Percentiles rank a stretch among this genome's conserved stretches.
Conservation (phyloP, 164 flowering plant species). For the Houttuynia cordata region DNA sequence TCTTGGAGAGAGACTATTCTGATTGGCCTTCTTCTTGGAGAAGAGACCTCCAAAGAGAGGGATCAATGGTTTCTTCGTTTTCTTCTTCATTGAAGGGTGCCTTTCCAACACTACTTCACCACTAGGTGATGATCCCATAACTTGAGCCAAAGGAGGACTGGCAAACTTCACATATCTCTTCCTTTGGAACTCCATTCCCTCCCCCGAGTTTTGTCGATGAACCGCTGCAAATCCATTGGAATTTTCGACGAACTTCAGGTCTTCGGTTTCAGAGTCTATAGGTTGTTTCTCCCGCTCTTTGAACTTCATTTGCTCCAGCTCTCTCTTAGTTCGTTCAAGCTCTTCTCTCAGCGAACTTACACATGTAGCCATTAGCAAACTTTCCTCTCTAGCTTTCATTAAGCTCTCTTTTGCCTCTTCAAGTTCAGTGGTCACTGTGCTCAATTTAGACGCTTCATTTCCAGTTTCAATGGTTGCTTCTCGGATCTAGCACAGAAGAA, state of each 20-base stretch:
- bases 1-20: slow-evolving; percentile 13
- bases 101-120: slow-evolving; percentile 10
- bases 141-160: slow-evolving; percentile 40
- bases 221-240: slow-evolving; percentile 13
- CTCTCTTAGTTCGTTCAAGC: slow-evolving; percentile 54
- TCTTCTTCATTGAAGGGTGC: slow-evolving; percentile 22
- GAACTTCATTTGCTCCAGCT: slow-evolving; percentile 42
- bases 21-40: slow-evolving; percentile 32
- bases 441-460: slow-evolving; percentile 19
- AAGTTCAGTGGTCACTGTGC: slow-evolving; percentile 40
- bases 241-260: slow-evolving; percentile 41
- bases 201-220: slow-evolving; percentile 1
- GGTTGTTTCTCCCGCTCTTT: slow-evolving; percentile 20
- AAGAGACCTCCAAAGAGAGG: slow-evolving; percentile 44
- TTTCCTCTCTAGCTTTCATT: slow-evolving; percentile 50
- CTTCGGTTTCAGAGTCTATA: slow-evolving; percentile 30
- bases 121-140: slow-evolving; percentile 15
- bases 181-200: slow-evolving; percentile 31
- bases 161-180: slow-evolving; percentile 64
- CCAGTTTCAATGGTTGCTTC: slow-evolving; percentile 13
- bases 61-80: slow-evolving; percentile 36
- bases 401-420: slow-evolving; percentile 74
- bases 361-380: slow-evolving; percentile 34
- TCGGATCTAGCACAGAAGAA: slow-evolving; percentile 9
- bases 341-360: slow-evolving; percentile 53